Percentiles rank a stretch among this genome's conserved stretches.
Evolutionary conservation across 148 eudicot species (phyloP).

Genomic region (Amaranthus hypochondriacus): DNA sequence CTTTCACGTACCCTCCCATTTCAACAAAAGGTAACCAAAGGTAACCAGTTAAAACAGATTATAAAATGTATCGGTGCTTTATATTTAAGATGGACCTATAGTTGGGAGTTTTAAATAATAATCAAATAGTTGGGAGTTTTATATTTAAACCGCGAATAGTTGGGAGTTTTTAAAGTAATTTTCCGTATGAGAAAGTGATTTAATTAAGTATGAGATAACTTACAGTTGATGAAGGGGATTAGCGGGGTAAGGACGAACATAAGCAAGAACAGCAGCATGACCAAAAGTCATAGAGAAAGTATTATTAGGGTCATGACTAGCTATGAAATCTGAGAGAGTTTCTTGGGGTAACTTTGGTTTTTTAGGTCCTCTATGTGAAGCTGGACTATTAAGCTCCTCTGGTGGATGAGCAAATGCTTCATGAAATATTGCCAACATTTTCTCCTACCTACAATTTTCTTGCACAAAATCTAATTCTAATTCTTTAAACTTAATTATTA

Average conservation of each 20-base stretch:
- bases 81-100: no score
- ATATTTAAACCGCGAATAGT: no score
- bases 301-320: conserved; percentile 36
- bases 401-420: conserved; percentile 91
- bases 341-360: conserved; percentile 60
- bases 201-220: not conserved
- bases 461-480: not conserved
- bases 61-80: no score
- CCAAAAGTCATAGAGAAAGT: conserved; percentile 62
- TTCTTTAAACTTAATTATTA: not conserved
- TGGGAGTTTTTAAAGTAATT: no score
- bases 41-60: no score
- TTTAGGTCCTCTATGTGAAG: conserved; percentile 39
- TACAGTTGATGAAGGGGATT: conserved; percentile 42
- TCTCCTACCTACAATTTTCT: no score
- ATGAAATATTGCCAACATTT: conserved; percentile 88
- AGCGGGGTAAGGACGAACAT: conserved; percentile 39
- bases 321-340: conserved; percentile 56
- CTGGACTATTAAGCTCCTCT: conserved; percentile 86
- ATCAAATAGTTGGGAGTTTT: no score
- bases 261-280: conserved; percentile 80
- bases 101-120: no score
- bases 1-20: no score
- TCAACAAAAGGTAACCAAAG: no score
- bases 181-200: no score